Base-by-base conservation (phyloP, 163 green algal genomes). In the Scenedesmus sp. region DNA sequence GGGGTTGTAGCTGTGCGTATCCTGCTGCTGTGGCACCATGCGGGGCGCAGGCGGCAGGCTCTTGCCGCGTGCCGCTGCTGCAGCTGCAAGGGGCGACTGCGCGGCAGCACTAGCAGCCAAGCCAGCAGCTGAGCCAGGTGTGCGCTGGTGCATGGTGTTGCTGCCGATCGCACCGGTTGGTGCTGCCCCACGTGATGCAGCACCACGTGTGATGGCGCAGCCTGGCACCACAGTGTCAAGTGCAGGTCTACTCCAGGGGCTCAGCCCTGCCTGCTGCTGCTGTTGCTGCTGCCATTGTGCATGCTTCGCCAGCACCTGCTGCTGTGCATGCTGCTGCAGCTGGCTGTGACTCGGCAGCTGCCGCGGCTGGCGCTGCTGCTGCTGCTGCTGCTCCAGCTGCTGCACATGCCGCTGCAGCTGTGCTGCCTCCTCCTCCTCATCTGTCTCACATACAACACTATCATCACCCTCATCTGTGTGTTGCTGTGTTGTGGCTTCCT, bases 321-420 rank as follows among this genome's bases (percentile, higher is more conserved):
- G 77, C 77, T 85, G 77, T 12, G 46, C 46, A 23, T 59, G 77
- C 46, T 85, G 77, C 77, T 85, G 77, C 77, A 62, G 77, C 7
- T 85, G 77, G 46, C 52, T 57, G 15, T 85, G 77, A 12, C 52
- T 57, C 1, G 46, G 77, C 46, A 62, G 77, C 12, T 60, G 77
- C 34, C 46, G 76, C 76, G 55, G 26, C 8, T 84, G 76, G 2
- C 12, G 26, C 18, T 85, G 77, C 77, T 85, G 34, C 77, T 85
- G 77, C 76, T 84, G 77, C 46, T 85, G 77, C 77, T 85, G 77
- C 46, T 85, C 46, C 77, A 62, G 77, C 77, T 85, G 77, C 77
- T 79, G 70, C 20, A 79, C 23, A 52, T 79, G 70, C 70, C 70
- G 52, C 4, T 18, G 70, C 70, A 79, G 70, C 70, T 79, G 70